A percentile compares a stretch with the other conserved stretches of the same genome.
These are phyloP conservation scores for Cladorrhinum sp. DNA, from an alignment of 2,329 filamentous ascomycete species.

Conservation along the genomic window DNA sequence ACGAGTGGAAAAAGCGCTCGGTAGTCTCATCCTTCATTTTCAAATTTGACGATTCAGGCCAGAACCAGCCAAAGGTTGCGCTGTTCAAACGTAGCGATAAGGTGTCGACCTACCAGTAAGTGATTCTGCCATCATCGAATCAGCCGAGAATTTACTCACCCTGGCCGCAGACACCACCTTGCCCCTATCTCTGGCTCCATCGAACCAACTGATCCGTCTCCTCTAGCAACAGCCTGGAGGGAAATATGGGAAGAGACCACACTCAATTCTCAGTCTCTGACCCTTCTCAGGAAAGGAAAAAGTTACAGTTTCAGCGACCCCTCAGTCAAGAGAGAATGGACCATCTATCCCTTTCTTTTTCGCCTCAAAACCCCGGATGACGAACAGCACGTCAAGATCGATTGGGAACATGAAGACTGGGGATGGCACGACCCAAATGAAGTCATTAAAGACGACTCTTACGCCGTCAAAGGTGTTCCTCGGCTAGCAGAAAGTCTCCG, in stretches of 20 bases:
- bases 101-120: slow-evolving; percentile 59
- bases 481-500: slow-evolving; percentile 55
- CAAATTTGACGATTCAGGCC: slow-evolving; percentile 38
- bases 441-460: slow-evolving; percentile 45
- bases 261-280: slow-evolving; percentile 45
- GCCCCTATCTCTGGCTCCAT: slow-evolving; percentile 63
- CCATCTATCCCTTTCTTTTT: slow-evolving; percentile 61
- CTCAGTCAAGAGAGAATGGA: slow-evolving; percentile 56
- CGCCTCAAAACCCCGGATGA: slow-evolving; percentile 40
- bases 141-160: neutral
- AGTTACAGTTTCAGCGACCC: slow-evolving; percentile 56
- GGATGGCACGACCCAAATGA: slow-evolving; percentile 54
- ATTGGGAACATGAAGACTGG: slow-evolving; percentile 62
- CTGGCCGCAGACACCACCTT: slow-evolving; percentile 46
- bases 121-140: neutral
- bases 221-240: slow-evolving; percentile 57
- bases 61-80: slow-evolving; percentile 47
- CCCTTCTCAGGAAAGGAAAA: slow-evolving; percentile 55
- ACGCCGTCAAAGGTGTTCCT: slow-evolving; percentile 52
- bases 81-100: slow-evolving; percentile 60
- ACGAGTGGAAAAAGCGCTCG: slow-evolving; percentile 33
- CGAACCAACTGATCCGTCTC: slow-evolving; percentile 49
- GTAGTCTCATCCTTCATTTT: slow-evolving; percentile 54
- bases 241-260: slow-evolving; percentile 62
- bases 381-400: slow-evolving; percentile 49